Conservation (phyloP, 139 green algal species). For the Yamagishiella unicocca region DNA sequence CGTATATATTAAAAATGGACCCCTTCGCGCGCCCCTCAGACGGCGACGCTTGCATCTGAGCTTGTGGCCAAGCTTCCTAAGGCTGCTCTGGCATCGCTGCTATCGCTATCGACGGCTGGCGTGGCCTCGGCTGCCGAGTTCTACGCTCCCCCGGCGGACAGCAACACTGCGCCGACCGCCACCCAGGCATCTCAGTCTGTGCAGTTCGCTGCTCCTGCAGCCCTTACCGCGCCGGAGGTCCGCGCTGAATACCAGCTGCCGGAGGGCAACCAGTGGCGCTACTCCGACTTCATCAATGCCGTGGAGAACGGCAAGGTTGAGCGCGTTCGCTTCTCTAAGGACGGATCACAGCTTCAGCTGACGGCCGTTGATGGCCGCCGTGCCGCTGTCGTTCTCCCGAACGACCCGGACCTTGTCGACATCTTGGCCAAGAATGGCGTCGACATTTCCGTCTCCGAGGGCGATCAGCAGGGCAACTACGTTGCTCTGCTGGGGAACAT, state of each 20-base stretch:
- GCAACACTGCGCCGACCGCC: slow-evolving; percentile 39
- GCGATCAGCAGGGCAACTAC: slow-evolving; percentile 91
- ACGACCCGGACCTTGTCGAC: slow-evolving; percentile 89
- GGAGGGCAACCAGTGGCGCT: slow-evolving; percentile 98
- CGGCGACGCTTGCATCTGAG: slow-evolving; percentile 50
- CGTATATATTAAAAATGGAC: not conserved
- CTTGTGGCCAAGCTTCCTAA: slow-evolving; percentile 65
- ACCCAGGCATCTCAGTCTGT: slow-evolving; percentile 47
- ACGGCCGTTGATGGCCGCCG: slow-evolving; percentile 85
- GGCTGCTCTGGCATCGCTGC: slow-evolving; percentile 73
- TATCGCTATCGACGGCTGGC: slow-evolving; percentile 59
- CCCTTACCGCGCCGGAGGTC: slow-evolving; percentile 60
- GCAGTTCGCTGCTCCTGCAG: slow-evolving; percentile 47
- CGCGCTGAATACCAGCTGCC: slow-evolving; percentile 79
- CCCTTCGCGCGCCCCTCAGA: slow-evolving; percentile 27
- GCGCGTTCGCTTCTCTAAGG: slow-evolving; percentile 98
- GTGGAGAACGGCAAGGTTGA: slow-evolving; percentile 97
- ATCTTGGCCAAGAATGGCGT: slow-evolving; percentile 89
- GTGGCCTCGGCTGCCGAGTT: slow-evolving; percentile 67
- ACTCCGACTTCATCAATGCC: slow-evolving; percentile 96
- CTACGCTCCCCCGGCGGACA: slow-evolving; percentile 60
- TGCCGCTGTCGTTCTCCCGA: slow-evolving; percentile 84
- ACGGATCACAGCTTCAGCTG: slow-evolving; percentile 89
- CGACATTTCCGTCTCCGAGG: slow-evolving; percentile 87
- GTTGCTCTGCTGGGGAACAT: slow-evolving; percentile 98